Evolutionary conservation across 169 alveolate genomes (phyloP).

Genomic region (Eimeria acervulina): DNA sequence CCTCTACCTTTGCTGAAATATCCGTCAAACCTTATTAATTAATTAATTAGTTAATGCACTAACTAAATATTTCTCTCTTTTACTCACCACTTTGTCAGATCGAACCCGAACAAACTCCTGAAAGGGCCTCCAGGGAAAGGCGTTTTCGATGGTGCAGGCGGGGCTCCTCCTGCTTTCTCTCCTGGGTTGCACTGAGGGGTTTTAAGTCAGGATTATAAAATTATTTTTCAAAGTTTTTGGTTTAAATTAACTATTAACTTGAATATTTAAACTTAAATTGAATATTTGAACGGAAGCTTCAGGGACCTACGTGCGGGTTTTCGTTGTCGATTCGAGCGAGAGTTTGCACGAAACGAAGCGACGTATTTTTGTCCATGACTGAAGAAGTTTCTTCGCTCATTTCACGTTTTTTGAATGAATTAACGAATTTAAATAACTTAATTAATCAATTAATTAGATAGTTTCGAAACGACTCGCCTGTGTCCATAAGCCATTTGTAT

Average conservation of each 20-base stretch:
- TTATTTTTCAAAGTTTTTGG: neutral
- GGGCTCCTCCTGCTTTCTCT: neutral
- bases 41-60: neutral
- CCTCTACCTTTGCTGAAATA: no score
- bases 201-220: neutral
- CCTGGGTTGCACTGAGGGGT: conserved; percentile 55
- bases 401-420: neutral
- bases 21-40: neutral
- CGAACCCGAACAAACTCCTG: conserved; percentile 85
- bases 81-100: conserved; percentile 84
- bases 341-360: conserved; percentile 82
- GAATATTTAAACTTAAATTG: neutral
- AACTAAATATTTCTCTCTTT: neutral
- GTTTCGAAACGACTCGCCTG: conserved; percentile 15
- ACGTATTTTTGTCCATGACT: conserved; percentile 78
- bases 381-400: neutral
- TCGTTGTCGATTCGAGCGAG: conserved; percentile 63
- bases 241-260: neutral
- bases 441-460: neutral
- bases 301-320: conserved; percentile 83
- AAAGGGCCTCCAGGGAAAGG: conserved; percentile 88
- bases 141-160: neutral
- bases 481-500: conserved; percentile 85
- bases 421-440: no score
- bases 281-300: neutral